Base-by-base conservation (phyloP, 2,329 filamentous ascomycete species). In the Aspergillus sp. region DNA sequence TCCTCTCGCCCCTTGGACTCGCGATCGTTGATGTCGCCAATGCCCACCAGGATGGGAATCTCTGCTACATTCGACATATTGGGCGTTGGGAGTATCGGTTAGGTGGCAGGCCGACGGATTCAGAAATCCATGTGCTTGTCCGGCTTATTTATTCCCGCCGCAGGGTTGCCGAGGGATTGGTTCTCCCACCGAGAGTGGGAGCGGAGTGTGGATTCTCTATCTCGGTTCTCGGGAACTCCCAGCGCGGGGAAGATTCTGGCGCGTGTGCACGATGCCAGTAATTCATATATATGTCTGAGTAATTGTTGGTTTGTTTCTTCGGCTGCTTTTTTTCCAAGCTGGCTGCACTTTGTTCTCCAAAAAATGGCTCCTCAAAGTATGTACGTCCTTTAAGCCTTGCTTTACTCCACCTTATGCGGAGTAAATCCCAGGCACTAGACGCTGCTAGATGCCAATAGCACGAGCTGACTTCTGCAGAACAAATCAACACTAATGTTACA, bases 401-500 rank as follows among this genome's bases (percentile, higher is more conserved):
- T 20, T 11, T 8, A 7, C 20, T n/a, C 34, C 34, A 37, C 34
- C 34, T 37, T 7, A 13, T n/a, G 34, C 34, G 34, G 34, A 37
- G 34, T 37, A 37, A n/a, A 37, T 7, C 12, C 34, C 15, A 30
- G 27, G 9, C 27, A 11, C 27, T 30, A 30, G 27, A 30, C 27
- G 9, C 27, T 30, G 27, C 27, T 30, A 30, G 27, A 30, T 30
- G 9, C 27, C 27, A 3, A 15, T 37, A 37, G 5, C 15, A 37
- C 34, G 9, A 48, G 34, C 17, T 56, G 51, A 51, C 54, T 64
- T 56, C 66, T 76, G 54, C 76, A 93, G 90, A 93, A 81, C 84
- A 90, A 82, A 89, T 99, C 77, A 90, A 90, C 72, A 99, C 95
- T 54, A 87, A 90, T 66, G 83, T 93, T 70, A 99, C 95, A 68